Evolutionary conservation across 495 filamentous ascomycete species (phyloP).

Genomic region (Talaromyces nanjingensis): DNA sequence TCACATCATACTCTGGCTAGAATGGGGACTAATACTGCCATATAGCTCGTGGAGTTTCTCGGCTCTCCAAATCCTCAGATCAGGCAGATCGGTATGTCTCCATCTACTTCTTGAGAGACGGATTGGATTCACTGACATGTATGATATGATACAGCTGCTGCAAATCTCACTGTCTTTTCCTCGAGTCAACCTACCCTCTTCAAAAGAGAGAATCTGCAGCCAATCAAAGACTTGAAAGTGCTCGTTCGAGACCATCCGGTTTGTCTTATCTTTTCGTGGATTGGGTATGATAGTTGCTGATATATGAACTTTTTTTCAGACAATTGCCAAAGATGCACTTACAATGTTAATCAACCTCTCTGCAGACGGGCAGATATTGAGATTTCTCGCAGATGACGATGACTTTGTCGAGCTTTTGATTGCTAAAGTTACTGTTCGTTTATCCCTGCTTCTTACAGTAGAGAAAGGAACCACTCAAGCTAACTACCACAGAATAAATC

Average conservation of each 20-base stretch:
- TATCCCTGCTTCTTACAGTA: neutral
- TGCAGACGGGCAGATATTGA: slow-evolving; percentile 64
- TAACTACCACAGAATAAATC: slow-evolving; percentile 42
- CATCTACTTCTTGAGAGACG: neutral
- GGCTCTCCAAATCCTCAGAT: slow-evolving; percentile 83
- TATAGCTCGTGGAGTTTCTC: slow-evolving; percentile 83
- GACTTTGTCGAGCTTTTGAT: slow-evolving; percentile 71
- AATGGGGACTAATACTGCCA: neutral
- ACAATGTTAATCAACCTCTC: slow-evolving; percentile 91
- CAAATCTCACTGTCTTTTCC: slow-evolving; percentile 83
- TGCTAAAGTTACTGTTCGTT: slow-evolving; percentile 65
- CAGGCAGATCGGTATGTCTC: slow-evolving; percentile 56
- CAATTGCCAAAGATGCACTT: slow-evolving; percentile 86
- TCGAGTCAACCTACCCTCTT: slow-evolving; percentile 70
- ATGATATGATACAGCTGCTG: slow-evolving; percentile 49
- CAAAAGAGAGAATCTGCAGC: slow-evolving; percentile 69
- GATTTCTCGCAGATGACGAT: slow-evolving; percentile 69
- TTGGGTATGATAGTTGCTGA: neutral
- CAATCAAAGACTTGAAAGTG: slow-evolving; percentile 84
- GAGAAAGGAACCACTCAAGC: neutral
- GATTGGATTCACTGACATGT: neutral
- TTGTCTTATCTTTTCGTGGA: slow-evolving; percentile 17
- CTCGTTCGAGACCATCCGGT: slow-evolving; percentile 75
- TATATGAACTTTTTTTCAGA: slow-evolving; percentile 44
- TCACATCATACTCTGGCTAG: neutral